phyloP scores from a whole-genome alignment of 2,329 filamentous ascomycete genomes.

The Nigrospora osmanthi region DNA sequence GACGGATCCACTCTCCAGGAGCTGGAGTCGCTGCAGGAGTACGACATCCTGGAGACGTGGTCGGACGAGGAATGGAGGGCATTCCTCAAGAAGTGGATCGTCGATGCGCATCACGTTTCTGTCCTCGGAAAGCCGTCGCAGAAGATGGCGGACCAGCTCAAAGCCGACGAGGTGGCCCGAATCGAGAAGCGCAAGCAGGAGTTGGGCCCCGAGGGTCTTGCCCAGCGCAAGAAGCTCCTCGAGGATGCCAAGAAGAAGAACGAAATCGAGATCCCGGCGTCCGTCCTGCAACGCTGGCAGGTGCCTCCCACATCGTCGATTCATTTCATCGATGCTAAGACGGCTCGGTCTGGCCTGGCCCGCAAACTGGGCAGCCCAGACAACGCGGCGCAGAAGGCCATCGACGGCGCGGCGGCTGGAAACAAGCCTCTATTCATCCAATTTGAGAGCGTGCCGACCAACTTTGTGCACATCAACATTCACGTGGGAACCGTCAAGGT shows the following conservation, averaged over 20 bases:
- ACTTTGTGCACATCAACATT: conserved; percentile 80
- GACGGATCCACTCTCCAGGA: conserved; percentile 70
- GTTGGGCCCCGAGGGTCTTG: conserved; percentile 75
- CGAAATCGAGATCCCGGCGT: conserved; percentile 74
- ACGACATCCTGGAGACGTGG: conserved; percentile 70
- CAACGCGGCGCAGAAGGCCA: conserved; percentile 64
- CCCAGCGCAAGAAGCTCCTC: conserved; percentile 65
- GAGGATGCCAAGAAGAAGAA: conserved; percentile 83
- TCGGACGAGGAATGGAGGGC: conserved; percentile 73
- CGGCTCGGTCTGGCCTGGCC: conserved; percentile 75
- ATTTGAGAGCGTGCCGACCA: conserved; percentile 89
- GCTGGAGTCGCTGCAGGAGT: conserved; percentile 47
- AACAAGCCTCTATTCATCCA: conserved; percentile 83
- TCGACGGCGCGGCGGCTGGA: conserved; percentile 58
- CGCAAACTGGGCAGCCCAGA: conserved; percentile 58
- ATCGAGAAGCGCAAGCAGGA: conserved; percentile 71
- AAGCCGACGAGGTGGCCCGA: conserved; percentile 70
- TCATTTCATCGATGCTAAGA: conserved; percentile 84
- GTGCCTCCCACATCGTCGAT: conserved; percentile 86
- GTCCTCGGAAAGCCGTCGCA: conserved; percentile 82
- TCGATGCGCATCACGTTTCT: conserved; percentile 78
- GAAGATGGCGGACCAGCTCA: conserved; percentile 71
- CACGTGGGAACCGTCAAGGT: conserved; percentile 72
- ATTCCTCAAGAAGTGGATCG: conserved; percentile 78
- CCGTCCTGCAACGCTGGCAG: conserved; percentile 72